Percentiles rank a stretch among this genome's conserved stretches.
Evolutionary conservation across 441 rosid genomes (phyloP).

Genomic region (Mallotus repandus): DNA sequence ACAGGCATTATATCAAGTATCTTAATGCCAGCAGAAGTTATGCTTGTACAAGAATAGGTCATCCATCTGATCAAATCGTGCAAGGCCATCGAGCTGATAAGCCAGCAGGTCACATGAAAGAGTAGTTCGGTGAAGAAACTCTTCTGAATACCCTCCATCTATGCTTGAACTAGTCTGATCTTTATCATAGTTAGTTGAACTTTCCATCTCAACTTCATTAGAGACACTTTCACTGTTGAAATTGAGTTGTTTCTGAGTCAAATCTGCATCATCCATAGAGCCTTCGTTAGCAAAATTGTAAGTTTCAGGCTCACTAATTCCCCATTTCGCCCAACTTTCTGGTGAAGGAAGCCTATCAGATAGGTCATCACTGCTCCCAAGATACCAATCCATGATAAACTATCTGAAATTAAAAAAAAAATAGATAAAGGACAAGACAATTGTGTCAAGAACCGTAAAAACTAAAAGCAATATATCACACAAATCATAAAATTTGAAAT

Average conservation of each 20-base stretch:
- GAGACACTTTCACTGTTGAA: slow-evolving; percentile 28
- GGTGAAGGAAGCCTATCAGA: slow-evolving; percentile 47
- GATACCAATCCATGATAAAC: slow-evolving; percentile 56
- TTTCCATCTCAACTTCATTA: slow-evolving; percentile 34
- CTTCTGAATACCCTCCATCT: slow-evolving; percentile 28
- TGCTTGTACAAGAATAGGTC: slow-evolving; percentile 53
- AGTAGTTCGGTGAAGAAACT: slow-evolving; percentile 21
- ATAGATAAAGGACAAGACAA: too few species aligned
- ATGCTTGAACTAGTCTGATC: slow-evolving; percentile 29
- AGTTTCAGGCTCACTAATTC: slow-evolving; percentile 31
- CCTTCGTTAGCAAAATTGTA: slow-evolving; percentile 33
- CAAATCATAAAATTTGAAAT: not conserved
- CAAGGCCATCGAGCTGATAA: slow-evolving; percentile 40
- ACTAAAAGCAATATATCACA: not conserved
- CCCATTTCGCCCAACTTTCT: slow-evolving; percentile 67
- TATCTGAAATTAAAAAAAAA: slow-evolving; percentile 17
- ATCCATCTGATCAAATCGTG: slow-evolving; percentile 48
- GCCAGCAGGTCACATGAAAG: slow-evolving; percentile 23
- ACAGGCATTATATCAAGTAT: slow-evolving; percentile 36
- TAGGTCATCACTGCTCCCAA: slow-evolving; percentile 40
- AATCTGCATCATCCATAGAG: slow-evolving; percentile 18
- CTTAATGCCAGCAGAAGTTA: slow-evolving; percentile 47
- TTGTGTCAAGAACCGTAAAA: not conserved
- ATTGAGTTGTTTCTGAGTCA: slow-evolving; percentile 16
- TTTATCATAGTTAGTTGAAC: slow-evolving; percentile 14